Base-by-base conservation (phyloP, 2,329 filamentous ascomycete species). In the Stemphylium lycopersici region DNA sequence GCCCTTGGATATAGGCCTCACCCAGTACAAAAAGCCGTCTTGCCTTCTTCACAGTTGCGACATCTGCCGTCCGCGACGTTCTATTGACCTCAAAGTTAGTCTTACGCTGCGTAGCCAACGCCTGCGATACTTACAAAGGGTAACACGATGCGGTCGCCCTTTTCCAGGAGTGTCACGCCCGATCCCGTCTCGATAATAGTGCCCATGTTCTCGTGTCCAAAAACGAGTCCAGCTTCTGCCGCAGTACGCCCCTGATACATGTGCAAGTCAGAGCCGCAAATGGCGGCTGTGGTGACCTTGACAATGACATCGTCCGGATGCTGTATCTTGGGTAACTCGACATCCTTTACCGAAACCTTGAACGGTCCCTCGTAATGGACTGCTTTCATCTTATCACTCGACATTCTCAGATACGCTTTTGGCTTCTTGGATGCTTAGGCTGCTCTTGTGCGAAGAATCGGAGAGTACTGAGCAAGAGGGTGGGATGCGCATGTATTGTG, bases 171-270 rank as follows among this genome's bases (percentile, higher is more conserved):
- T 0, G 84, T 86, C 0, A 88, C 85, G 5, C 85, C 86, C 2
- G 78, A 65, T 1, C 86, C 85, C 0, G 82, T 66, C 57, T 86
- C 80, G 34, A 82, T 77, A 0, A 86, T 76, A 18, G 84, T 79
- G 1, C 83, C 85, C 83, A 85, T 85, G 59, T 84, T 85, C 61
- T 86, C 85, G 63, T 88, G 84, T 3, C 80, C 79, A 61, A 88
- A 88, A 1, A 85, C 84, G 29, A 88, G 79, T 2, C 86, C 86
- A 0, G 80, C 72, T 65, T 87, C 78, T 3, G 86, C 86, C 5
- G 85, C 84, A 0, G 85, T 88, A 47, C 86, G 75, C 1, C 86
- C 86, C 69, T 88, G 84, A 55, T 89, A 89, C 84, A 87, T 86
- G 69, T 85, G 72, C 54, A 77, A 61, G 55, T 77, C 70, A 4